Evolutionary conservation across 306 rosid species (phyloP), one percentile per base, ranked within the genome.

Genomic region (Lagenaria siceraria): DNA sequence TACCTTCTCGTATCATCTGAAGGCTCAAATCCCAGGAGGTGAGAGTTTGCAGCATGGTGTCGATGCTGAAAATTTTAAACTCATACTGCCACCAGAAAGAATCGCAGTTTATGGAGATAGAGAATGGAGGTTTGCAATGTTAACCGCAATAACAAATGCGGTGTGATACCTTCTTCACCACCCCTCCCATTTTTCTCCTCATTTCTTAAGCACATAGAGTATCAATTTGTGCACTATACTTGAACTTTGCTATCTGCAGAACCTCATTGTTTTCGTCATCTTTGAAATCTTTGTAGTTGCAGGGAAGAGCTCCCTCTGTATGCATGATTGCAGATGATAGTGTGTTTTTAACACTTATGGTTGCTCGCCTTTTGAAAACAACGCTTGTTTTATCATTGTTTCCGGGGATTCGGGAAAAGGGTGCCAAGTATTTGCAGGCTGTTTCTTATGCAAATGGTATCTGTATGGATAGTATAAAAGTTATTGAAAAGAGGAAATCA

Each of bases 281-380:
- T 75, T 48, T 75, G 52, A 33, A 22, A 33, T 60, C 29, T 77
- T 78, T 66, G 78, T 87, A 88, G 92, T 79, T 92, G 80, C 93
- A 89, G 92, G 96, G 88, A 86, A 90, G 84, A 84, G 80, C 49
- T 70, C 36, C 65, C 70, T 63, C 86, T 10, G 82, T 88, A 59
- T 90, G 98, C 83, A 21, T 94, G 83, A 88, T 89, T 77, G 91
- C 89, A 60, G 98, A 92, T 85, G 98, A 94, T 78, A 89, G 97
- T 68, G 72, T 92, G 77, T 87, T 85, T 86, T 78, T 90, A 82
- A 87, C 97, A 60, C 91, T 92, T 80, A 87, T 90, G 6, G 79
- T 85, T 78, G 89, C 95, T 36, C 86, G 79, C 81, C 83, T 90
- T 81, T 87, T 87, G 3, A 77, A 86, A 66, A 81, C 87, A 58